phyloP scores from a whole-genome alignment of 805 yeast genomes.

The Cephaloascus albidus region DNA sequence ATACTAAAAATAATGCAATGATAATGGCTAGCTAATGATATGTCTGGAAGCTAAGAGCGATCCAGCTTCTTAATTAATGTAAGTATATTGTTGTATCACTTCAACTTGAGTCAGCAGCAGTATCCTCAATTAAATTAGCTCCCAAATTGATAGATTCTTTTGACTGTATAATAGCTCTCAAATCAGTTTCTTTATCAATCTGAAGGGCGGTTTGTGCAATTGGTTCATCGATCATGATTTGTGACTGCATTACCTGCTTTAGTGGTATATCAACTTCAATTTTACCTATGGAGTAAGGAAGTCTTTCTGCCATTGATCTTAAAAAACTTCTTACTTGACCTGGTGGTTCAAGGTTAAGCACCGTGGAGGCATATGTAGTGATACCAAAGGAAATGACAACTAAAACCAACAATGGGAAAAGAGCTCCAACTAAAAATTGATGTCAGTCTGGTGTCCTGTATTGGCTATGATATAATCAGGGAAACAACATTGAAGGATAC shows the following conservation, averaged over 20 bases:
- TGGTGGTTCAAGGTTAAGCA: conserved; percentile 6
- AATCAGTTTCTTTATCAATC: background rate
- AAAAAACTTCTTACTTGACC: conserved; percentile 1
- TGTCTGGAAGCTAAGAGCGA: too few relatives aligned
- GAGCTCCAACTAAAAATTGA: too few relatives aligned
- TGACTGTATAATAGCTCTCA: background rate
- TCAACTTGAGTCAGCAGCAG: background rate
- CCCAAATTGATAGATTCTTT: background rate
- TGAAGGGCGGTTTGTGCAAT: background rate
- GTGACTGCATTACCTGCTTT: background rate
- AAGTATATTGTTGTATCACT: too few relatives aligned
- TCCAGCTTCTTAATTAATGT: too few relatives aligned
- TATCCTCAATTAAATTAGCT: background rate
- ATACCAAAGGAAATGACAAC: conserved; percentile 2
- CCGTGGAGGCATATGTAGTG: conserved; percentile 4
- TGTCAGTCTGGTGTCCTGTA: too few relatives aligned
- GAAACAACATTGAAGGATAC: conserved; percentile 1
- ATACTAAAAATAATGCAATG: too few relatives aligned
- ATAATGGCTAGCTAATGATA: too few relatives aligned
- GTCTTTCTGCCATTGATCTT: conserved; percentile 1
- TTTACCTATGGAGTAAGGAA: conserved; percentile 2
- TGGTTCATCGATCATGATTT: background rate
- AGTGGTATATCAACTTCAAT: conserved; percentile 1
- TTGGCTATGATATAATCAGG: background rate
- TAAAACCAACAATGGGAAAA: too few relatives aligned